Conservation (phyloP, 1,139 yeast genomes). For the Geotrichum carabidarum region DNA sequence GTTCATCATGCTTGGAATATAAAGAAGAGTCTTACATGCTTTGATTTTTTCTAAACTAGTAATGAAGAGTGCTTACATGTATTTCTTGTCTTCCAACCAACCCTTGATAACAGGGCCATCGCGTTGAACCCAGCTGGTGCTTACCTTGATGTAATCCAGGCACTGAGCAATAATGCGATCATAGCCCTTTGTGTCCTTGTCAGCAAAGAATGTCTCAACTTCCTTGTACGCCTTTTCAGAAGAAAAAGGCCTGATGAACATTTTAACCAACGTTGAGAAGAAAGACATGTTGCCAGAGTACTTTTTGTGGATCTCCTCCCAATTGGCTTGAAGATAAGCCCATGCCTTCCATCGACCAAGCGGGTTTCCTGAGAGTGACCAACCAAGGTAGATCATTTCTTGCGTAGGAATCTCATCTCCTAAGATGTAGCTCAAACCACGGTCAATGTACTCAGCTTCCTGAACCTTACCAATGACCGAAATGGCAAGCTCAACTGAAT, state of each 20-base stretch:
- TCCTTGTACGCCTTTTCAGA: conserved; percentile 44
- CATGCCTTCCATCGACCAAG: conserved; percentile 50
- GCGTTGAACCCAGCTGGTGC: conserved; percentile 33
- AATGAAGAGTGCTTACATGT: background rate
- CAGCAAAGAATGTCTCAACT: conserved; percentile 48
- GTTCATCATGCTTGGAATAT: too few species aligned
- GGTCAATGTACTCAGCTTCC: conserved; percentile 39
- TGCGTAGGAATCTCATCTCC: conserved; percentile 53
- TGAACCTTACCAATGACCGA: conserved; percentile 55
- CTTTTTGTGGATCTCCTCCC: conserved; percentile 44
- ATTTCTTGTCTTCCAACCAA: conserved; percentile 29
- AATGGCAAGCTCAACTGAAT: conserved; percentile 62
- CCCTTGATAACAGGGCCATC: conserved; percentile 34
- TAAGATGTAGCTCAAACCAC: conserved; percentile 42
- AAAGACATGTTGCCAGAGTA: conserved; percentile 56
- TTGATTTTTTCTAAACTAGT: background rate
- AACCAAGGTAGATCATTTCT: conserved; percentile 61
- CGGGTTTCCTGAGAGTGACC: conserved; percentile 49
- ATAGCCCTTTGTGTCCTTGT: conserved; percentile 47
- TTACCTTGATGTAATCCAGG: conserved; percentile 31
- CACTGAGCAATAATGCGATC: conserved; percentile 36
- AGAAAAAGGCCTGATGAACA: conserved; percentile 48
- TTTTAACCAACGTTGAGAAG: conserved; percentile 54
- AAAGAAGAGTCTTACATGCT: background rate
- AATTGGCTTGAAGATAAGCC: conserved; percentile 53